Base-by-base conservation (phyloP, 495 filamentous ascomycete genomes). In the Aspergillus leporis region DNA sequence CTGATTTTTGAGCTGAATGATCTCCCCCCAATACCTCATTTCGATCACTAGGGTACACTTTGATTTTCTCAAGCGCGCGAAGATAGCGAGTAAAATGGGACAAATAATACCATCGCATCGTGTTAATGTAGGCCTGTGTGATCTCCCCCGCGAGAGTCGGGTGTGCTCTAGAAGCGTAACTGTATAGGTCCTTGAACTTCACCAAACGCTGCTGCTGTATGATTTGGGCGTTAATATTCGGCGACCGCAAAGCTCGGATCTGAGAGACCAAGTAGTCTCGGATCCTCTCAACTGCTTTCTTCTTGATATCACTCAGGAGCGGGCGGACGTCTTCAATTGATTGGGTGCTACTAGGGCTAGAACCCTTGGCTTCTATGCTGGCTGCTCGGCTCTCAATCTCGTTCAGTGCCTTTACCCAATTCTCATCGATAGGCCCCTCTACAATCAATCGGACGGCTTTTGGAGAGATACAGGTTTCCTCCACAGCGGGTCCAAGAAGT, bases 41-140 rank as follows among this genome's bases (percentile, higher is more conserved):
- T 66, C 89, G 90, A 65, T 97, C 94, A 58, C 95, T 81, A 2
- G 79, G 73, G 60, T 96, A 90, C 13, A 97, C 65, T 63, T 90
- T 92, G 61, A 98, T 80, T 67, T 92, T 96, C 56, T 88, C 86
- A 0, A 98, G 83, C 0, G 93, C 83, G 58, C 87, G 85, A 52
- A 88, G 83, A 69, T 98, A 98, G 18, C 93, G 90, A 4, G 85
- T 87, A 70, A 98, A 98, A 70, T 97, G 87, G 58, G 88, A 93
- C 40, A 86, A 75, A 66, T 98, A 98, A 65, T 98, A 98, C 94
- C 94, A 98, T 46, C 92, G 85, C 93, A 98, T 97, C 8, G 94
- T 98, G 74, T 97, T 96, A 73, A 96, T 87, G 63, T 98, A 98
- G 7, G 94, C 94, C 74, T 93, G 90, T 19, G 85, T 85, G 62